Percentiles rank a stretch among this genome's conserved stretches.
These are phyloP conservation scores for Mangifera indica DNA, from an alignment of 345 rosid genomes.

Conservation along the genomic window DNA sequence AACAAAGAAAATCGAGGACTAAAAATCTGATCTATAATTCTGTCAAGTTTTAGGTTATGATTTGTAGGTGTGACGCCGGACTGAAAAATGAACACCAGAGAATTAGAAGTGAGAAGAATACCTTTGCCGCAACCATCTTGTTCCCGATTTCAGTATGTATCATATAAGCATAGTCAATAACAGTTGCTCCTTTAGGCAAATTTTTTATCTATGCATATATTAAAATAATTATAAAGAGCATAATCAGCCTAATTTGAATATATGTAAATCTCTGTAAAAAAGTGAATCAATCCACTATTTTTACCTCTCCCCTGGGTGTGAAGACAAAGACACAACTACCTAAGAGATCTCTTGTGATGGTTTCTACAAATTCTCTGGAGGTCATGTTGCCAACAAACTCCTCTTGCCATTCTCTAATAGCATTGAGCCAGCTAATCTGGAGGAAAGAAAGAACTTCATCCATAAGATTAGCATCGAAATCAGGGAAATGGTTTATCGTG, in stretches of 20 bases:
- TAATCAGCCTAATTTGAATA: constrained; percentile 12
- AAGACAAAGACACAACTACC: constrained; percentile 97
- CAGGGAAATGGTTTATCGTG: constrained; percentile 14
- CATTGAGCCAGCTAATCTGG: constrained; percentile 96
- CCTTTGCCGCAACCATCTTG: constrained; percentile 99
- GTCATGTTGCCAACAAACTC: constrained; percentile 99
- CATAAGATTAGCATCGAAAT: constrained; percentile 32
- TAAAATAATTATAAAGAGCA: constrained; percentile 15
- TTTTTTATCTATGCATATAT: constrained; percentile 70
- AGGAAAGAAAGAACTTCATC: constrained; percentile 31
- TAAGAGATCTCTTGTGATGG: constrained; percentile 81
- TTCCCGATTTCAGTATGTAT: constrained; percentile 96
- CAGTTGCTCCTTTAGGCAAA: constrained; percentile 92
- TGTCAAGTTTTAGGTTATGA: not conserved
- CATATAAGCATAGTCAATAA: constrained; percentile 93
- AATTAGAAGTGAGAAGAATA: constrained; percentile 26
- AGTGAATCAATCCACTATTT: constrained; percentile 19
- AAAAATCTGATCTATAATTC: not conserved
- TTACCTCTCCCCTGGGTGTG: constrained; percentile 83
- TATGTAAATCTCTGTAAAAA: constrained; percentile 11
- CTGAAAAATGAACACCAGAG: not conserved
- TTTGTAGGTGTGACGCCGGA: constrained; percentile 2
- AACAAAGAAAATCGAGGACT: constrained; percentile 25
- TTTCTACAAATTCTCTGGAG: constrained; percentile 98
- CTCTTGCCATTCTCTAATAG: constrained; percentile 99